Conservation (phyloP, 148 eudicot genomes). For the Chenopodium suecicum region DNA sequence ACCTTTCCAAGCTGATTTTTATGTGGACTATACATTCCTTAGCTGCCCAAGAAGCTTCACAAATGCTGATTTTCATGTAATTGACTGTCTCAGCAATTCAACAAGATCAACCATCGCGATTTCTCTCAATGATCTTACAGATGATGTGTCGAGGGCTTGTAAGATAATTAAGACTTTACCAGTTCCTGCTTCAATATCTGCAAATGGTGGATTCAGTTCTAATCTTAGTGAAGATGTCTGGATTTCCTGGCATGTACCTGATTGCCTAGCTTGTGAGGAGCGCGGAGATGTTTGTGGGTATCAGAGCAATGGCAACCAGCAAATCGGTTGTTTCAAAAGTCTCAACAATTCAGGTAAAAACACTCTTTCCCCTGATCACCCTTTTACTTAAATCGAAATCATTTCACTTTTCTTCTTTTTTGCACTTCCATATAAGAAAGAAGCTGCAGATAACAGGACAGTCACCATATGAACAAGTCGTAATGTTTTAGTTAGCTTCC, state of each 20-base stretch:
- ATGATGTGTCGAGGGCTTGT: slow-evolving; percentile 32
- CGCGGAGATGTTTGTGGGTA: slow-evolving; percentile 57
- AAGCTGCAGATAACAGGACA: slow-evolving; percentile 9
- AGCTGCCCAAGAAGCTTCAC: slow-evolving; percentile 45
- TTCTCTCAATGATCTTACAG: slow-evolving; percentile 28
- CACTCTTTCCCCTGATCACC: neutral
- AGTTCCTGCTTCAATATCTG: slow-evolving; percentile 38
- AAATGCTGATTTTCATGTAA: slow-evolving; percentile 21
- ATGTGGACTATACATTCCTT: slow-evolving; percentile 46
- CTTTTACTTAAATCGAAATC: neutral
- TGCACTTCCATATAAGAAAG: neutral
- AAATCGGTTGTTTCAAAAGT: slow-evolving; percentile 36
- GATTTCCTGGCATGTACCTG: slow-evolving; percentile 59
- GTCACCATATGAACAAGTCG: slow-evolving; percentile 8
- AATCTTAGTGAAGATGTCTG: slow-evolving; percentile 39
- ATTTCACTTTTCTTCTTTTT: neutral
- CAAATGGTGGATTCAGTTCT: slow-evolving; percentile 30
- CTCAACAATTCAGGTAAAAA: slow-evolving; percentile 39
- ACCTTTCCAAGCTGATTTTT: slow-evolving; percentile 37
- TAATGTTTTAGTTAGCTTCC: slow-evolving; percentile 11
- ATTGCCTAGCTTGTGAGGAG: slow-evolving; percentile 53
- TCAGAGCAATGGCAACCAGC: slow-evolving; percentile 24
- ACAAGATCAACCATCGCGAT: slow-evolving; percentile 51
- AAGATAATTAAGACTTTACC: slow-evolving; percentile 26
- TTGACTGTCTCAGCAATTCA: slow-evolving; percentile 64